phyloP scores from a whole-genome alignment of 805 yeast genomes.

The Schizosaccharomyces cryophilus region DNA sequence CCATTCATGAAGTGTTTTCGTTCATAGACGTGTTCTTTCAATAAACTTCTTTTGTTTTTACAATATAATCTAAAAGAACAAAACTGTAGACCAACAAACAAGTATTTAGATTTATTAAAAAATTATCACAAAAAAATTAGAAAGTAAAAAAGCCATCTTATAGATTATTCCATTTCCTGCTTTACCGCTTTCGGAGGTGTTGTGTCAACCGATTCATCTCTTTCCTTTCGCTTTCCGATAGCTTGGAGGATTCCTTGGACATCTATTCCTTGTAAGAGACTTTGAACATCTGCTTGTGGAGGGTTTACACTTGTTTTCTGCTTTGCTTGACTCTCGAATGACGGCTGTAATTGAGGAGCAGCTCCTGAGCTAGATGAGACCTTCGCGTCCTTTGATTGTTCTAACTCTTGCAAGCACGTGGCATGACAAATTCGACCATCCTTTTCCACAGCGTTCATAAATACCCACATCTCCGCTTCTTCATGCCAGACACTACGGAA shows the following conservation, averaged over 20 bases:
- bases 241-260: background rate
- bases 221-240: background rate
- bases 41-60: too few species aligned
- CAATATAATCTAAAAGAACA: too few species aligned
- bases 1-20: too few species aligned
- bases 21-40: too few species aligned
- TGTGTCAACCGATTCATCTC: background rate
- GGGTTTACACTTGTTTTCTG: slow-evolving; percentile 7
- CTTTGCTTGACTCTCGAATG: slow-evolving; percentile 2
- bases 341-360: slow-evolving; percentile 12
- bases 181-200: background rate
- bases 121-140: background rate
- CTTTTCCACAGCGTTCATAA: slow-evolving; percentile 38
- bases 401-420: slow-evolving; percentile 34
- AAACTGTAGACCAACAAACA: too few species aligned
- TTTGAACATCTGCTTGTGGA: background rate
- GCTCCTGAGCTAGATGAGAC: background rate
- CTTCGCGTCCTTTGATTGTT: background rate
- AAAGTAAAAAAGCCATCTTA: background rate
- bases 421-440: slow-evolving; percentile 34
- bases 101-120: background rate
- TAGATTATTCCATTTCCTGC: background rate
- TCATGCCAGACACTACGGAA: slow-evolving; percentile 45
- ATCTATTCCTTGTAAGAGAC: background rate
- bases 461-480: slow-evolving; percentile 58